These are phyloP conservation scores for Mytilinidion resinicola DNA, from an alignment of 495 filamentous ascomycete species.

Conservation along the genomic window DNA sequence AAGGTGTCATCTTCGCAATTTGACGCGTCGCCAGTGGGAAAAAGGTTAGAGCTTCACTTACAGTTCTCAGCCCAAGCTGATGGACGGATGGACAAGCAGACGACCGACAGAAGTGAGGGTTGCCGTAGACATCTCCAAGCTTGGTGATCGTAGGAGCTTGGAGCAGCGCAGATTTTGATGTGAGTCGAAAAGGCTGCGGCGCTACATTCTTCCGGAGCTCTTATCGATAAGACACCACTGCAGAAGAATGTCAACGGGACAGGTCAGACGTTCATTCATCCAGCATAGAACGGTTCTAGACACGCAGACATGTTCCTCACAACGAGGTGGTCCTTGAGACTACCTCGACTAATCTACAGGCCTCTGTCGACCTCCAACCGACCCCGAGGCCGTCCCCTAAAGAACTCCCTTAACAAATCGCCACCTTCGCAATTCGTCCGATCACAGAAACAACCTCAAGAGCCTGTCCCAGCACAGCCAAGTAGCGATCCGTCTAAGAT, in stretches of 20 bases:
- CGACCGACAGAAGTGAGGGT: background rate
- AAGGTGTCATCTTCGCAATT: slow-evolving; percentile 51
- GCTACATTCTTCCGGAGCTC: background rate
- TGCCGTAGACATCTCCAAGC: background rate
- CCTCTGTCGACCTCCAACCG: slow-evolving; percentile 5
- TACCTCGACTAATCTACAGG: background rate
- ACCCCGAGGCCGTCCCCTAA: background rate
- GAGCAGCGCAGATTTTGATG: background rate
- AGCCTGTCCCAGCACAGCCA: background rate
- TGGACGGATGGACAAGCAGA: background rate
- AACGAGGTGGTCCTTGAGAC: slow-evolving; percentile 14
- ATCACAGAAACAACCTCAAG: background rate
- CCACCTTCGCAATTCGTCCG: background rate
- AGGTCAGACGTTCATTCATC: background rate
- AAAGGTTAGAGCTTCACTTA: background rate
- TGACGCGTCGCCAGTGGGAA: background rate
- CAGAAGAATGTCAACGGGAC: background rate
- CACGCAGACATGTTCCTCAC: background rate
- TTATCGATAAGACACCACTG: background rate
- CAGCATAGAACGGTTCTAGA: background rate
- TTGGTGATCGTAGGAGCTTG: background rate
- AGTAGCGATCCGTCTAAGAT: slow-evolving; percentile 8
- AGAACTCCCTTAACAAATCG: background rate
- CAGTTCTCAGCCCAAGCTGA: background rate
- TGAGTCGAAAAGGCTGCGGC: background rate